Evolutionary conservation across 768 basidiomycete species (phyloP).

Genomic region (Clitopilus hobsonii): DNA sequence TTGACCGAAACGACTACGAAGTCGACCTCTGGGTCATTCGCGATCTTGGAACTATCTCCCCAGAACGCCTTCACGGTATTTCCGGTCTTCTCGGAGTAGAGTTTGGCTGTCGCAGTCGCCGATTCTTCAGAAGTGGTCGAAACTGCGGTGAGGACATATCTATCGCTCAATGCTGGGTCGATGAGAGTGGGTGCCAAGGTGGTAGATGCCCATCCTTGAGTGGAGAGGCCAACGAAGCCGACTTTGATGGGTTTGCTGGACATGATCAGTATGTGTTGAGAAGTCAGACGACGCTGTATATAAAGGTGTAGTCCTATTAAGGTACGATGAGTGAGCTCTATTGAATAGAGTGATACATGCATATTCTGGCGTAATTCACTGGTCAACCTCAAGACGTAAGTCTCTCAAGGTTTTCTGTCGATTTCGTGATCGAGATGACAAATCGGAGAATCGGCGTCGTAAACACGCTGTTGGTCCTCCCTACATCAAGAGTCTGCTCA

Average conservation of each 20-base stretch:
- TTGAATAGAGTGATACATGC: too few species aligned
- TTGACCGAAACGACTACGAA: slow-evolving; percentile 31
- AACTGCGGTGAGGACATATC: slow-evolving; percentile 26
- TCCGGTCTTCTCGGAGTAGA: slow-evolving; percentile 20
- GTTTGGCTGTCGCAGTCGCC: slow-evolving; percentile 23
- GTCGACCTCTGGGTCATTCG: slow-evolving; percentile 30
- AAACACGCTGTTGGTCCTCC: too few species aligned
- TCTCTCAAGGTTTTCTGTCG: too few species aligned
- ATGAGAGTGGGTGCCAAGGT: slow-evolving; percentile 21
- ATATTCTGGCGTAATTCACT: too few species aligned
- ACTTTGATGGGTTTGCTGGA: slow-evolving; percentile 4
- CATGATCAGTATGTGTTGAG: too few species aligned
- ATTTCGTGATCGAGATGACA: too few species aligned
- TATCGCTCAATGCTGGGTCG: slow-evolving; percentile 10
- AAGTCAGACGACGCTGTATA: too few species aligned
- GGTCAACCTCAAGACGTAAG: too few species aligned
- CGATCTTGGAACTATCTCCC: slow-evolving; percentile 24
- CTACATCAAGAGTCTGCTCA: too few species aligned
- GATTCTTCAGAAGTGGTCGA: slow-evolving; percentile 27
- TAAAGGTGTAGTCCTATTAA: too few species aligned
- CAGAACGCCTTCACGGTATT: slow-evolving; percentile 27
- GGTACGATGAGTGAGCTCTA: too few species aligned
- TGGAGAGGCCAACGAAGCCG: slow-evolving; percentile 29
- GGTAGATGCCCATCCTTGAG: slow-evolving; percentile 25
- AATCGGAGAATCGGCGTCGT: too few species aligned